Evolutionary conservation across 164 flowering plant genomes (phyloP).

Genomic region (Annona cherimola): DNA sequence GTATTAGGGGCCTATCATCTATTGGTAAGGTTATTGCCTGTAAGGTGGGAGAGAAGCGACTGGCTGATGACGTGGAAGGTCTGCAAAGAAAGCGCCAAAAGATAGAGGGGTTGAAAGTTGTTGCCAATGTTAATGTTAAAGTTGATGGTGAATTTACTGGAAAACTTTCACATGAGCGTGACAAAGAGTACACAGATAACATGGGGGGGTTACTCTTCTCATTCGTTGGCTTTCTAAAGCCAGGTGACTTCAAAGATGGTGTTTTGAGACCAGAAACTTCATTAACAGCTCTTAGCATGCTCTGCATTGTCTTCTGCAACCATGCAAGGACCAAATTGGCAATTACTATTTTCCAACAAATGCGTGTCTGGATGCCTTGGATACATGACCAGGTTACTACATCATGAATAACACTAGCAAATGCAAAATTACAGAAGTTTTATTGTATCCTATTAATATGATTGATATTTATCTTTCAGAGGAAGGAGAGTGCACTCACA

Average conservation of each 20-base stretch:
- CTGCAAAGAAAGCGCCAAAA: slow-evolving; percentile 58
- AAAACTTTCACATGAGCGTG: slow-evolving; percentile 16
- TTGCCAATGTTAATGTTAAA: slow-evolving; percentile 19
- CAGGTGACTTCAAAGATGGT: slow-evolving; percentile 27
- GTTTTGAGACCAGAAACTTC: slow-evolving; percentile 46
- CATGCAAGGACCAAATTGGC: slow-evolving; percentile 43
- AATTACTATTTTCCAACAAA: slow-evolving; percentile 36
- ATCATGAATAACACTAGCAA: slow-evolving; percentile 1
- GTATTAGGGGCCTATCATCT: slow-evolving; percentile 1
- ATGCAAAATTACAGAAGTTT: slow-evolving; percentile 1
- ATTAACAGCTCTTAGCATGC: slow-evolving; percentile 71
- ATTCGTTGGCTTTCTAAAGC: slow-evolving; percentile 45
- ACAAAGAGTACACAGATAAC: slow-evolving; percentile 43
- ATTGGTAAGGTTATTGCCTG: slow-evolving; percentile 19
- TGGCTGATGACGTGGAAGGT: slow-evolving; percentile 25
- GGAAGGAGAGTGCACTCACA: slow-evolving; percentile 33
- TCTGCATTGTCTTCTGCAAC: slow-evolving; percentile 56
- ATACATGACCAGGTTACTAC: slow-evolving; percentile 63
- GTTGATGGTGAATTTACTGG: slow-evolving; percentile 14
- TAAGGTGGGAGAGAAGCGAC: slow-evolving; percentile 59
- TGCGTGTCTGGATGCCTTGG: slow-evolving; percentile 73
- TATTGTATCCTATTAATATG: too few species aligned
- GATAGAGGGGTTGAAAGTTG: slow-evolving; percentile 24
- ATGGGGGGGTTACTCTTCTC: slow-evolving; percentile 37
- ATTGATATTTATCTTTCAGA: slow-evolving; percentile 36